A percentile compares a stretch with the other conserved stretches of the same genome.
Conservation (phyloP, 148 eudicot genomes). For the Nepenthes mirabilis region DNA sequence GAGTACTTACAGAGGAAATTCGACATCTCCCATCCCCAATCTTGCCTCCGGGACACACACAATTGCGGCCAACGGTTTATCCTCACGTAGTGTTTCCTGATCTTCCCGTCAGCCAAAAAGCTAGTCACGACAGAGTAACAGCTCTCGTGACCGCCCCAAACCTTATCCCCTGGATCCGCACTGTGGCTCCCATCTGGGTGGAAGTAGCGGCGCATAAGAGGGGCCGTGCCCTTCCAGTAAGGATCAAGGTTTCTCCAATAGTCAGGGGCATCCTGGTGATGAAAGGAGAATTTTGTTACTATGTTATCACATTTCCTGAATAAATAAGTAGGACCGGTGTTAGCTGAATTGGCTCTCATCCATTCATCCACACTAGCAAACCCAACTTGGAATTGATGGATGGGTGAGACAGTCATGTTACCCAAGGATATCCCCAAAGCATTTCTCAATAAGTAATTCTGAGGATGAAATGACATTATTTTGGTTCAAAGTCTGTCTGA, state of each 20-base stretch:
- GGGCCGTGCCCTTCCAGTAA: slow-evolving; percentile 47
- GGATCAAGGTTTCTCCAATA: slow-evolving; percentile 80
- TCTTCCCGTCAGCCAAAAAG: slow-evolving; percentile 26
- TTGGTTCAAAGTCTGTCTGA: too few species aligned
- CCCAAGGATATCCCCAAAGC: too few species aligned
- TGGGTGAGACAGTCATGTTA: too few species aligned
- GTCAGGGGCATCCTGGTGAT: slow-evolving; percentile 60
- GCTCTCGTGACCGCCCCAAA: slow-evolving; percentile 91
- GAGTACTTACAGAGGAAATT: slow-evolving; percentile 44
- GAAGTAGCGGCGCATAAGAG: slow-evolving; percentile 61
- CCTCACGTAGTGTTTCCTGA: slow-evolving; percentile 76
- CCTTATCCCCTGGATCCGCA: slow-evolving; percentile 61
- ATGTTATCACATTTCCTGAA: not conserved
- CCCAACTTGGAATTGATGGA: too few species aligned
- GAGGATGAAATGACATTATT: too few species aligned
- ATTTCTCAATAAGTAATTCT: too few species aligned
- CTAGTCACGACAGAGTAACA: slow-evolving; percentile 56
- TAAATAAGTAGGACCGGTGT: too few species aligned
- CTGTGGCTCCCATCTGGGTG: slow-evolving; percentile 73
- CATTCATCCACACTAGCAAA: too few species aligned
- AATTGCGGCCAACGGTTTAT: slow-evolving; percentile 74
- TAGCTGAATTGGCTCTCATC: too few species aligned
- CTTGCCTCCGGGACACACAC: slow-evolving; percentile 40
- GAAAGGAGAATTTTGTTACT: not conserved
- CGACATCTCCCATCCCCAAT: slow-evolving; percentile 90